phyloP scores from a whole-genome alignment of 495 filamentous ascomycete genomes.

The Platismatia glauca region DNA sequence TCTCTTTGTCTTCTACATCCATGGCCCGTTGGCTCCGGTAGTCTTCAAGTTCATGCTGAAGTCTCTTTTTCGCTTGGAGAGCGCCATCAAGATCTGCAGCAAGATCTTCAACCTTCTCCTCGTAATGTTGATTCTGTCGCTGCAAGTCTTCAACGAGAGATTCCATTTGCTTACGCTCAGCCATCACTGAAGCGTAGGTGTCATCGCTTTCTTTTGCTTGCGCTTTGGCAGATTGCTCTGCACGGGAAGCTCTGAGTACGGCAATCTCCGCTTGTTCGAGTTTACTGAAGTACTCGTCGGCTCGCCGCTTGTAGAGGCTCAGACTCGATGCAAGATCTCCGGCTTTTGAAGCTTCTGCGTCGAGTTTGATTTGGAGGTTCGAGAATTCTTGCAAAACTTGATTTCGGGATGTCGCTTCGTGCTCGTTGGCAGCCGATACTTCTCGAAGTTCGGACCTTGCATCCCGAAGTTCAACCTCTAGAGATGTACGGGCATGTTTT shows the following conservation, averaged over 20 bases:
- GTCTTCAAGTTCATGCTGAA: slow-evolving; percentile 97
- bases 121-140: slow-evolving; percentile 75
- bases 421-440: slow-evolving; percentile 63
- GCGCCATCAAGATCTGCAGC: slow-evolving; percentile 81
- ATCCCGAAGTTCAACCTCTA: slow-evolving; percentile 90
- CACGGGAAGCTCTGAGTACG: slow-evolving; percentile 81
- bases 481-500: slow-evolving; percentile 62
- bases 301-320: slow-evolving; percentile 81
- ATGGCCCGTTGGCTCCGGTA: slow-evolving; percentile 91
- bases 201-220: slow-evolving; percentile 88
- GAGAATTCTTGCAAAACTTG: slow-evolving; percentile 89
- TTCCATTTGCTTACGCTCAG: slow-evolving; percentile 88
- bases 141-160: slow-evolving; percentile 81
- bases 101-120: slow-evolving; percentile 87
- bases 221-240: slow-evolving; percentile 87
- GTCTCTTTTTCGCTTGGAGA: slow-evolving; percentile 81
- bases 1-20: slow-evolving; percentile 94
- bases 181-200: slow-evolving; percentile 78
- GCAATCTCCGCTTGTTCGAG: slow-evolving; percentile 95
- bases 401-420: slow-evolving; percentile 71
- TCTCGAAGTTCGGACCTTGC: slow-evolving; percentile 76
- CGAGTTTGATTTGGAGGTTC: slow-evolving; percentile 87
- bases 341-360: slow-evolving; percentile 77
- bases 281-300: slow-evolving; percentile 96
- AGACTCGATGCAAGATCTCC: slow-evolving; percentile 77